A percentile compares a stretch with the other conserved stretches of the same genome.
These are phyloP conservation scores for Penicillium oxalicum DNA, from an alignment of 2,329 filamentous ascomycete species.

Conservation along the genomic window DNA sequence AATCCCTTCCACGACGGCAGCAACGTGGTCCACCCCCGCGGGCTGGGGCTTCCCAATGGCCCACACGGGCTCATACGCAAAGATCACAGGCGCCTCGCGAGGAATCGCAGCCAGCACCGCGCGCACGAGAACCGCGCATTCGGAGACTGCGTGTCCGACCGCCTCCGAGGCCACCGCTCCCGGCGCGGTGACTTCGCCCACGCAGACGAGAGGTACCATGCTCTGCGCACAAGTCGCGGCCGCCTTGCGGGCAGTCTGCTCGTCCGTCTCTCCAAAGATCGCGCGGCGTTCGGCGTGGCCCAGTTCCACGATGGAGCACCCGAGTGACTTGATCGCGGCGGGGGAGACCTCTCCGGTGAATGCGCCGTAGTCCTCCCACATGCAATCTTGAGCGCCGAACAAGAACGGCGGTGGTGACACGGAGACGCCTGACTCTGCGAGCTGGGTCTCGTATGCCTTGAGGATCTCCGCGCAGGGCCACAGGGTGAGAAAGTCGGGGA, in stretches of 20 bases:
- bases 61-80: conserved; percentile 87
- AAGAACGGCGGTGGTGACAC: conserved; percentile 46
- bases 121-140: conserved; percentile 62
- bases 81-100: conserved; percentile 60
- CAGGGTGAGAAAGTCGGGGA: conserved; percentile 71
- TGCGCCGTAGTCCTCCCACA: conserved; percentile 63
- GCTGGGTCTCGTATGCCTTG: conserved; percentile 24
- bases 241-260: conserved; percentile 61
- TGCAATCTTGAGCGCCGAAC: conserved; percentile 71
- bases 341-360: conserved; percentile 76
- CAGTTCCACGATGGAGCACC: conserved; percentile 67
- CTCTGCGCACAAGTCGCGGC: conserved; percentile 61
- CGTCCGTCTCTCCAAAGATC: conserved; percentile 70
- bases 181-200: conserved; percentile 61
- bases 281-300: conserved; percentile 73
- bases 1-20: conserved; percentile 61
- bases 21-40: conserved; percentile 66
- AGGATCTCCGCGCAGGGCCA: conserved; percentile 41
- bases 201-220: conserved; percentile 71
- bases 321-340: conserved; percentile 58
- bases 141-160: conserved; percentile 55
- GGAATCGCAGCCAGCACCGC: conserved; percentile 58
- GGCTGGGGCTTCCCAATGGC: conserved; percentile 72
- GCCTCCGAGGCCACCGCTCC: conserved; percentile 42
- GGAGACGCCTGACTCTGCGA: conserved; percentile 11